phyloP scores from a whole-genome alignment of 139 green algal genomes.

The Tetradesmus obliquus region DNA sequence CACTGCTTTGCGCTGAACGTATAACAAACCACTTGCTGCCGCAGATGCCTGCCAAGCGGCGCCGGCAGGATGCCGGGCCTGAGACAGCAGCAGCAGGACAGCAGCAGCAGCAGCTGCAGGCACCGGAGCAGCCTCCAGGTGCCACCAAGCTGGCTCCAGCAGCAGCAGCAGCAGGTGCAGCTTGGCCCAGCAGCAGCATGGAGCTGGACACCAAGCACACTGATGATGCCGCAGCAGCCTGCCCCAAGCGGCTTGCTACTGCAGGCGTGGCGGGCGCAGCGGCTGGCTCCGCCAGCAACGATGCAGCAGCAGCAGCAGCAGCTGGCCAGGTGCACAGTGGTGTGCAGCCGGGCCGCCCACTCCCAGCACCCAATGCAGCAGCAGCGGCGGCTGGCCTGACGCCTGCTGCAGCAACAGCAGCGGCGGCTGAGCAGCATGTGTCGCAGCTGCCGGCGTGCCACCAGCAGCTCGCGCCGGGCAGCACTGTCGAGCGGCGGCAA shows the following conservation, averaged over 20 bases:
- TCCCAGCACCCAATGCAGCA: neutral
- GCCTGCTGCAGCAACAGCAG: neutral
- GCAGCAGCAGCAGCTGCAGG: neutral
- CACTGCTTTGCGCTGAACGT: no score
- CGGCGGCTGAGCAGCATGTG: neutral
- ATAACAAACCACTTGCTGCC: neutral
- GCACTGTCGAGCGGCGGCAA: neutral
- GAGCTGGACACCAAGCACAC: slow-evolving; percentile 10
- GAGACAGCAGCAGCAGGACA: neutral
- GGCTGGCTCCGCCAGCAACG: neutral
- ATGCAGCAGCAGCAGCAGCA: neutral
- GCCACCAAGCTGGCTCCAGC: neutral
- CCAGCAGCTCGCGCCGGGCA: neutral
- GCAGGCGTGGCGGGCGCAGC: neutral
- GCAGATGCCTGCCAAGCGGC: slow-evolving; percentile 14
- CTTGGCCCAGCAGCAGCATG: neutral
- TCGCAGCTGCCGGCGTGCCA: neutral
- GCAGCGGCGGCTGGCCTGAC: neutral
- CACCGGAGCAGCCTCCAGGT: neutral
- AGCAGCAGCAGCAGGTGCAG: neutral
- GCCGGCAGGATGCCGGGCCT: neutral
- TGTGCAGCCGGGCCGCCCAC: neutral
- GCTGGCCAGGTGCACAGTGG: neutral
- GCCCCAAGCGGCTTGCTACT: no score
- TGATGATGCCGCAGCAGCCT: neutral